Percentiles rank a stretch among this genome's conserved stretches.
Evolutionary conservation across 352 stramenopile genomes (phyloP).

Genomic region (Globisporangium spinosum): DNA sequence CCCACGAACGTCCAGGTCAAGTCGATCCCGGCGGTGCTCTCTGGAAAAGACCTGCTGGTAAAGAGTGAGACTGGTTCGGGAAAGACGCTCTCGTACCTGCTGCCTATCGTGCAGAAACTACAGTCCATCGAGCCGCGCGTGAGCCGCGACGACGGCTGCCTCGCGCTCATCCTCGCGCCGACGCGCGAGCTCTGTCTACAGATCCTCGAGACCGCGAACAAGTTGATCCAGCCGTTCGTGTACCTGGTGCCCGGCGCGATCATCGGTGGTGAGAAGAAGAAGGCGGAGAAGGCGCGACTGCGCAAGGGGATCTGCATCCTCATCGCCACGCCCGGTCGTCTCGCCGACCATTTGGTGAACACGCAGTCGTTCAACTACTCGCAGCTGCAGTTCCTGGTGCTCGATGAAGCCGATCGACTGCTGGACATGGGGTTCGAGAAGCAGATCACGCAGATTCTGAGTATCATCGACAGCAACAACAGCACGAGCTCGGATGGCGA

Average conservation of each 20-base stretch:
- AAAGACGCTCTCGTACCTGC: slow-evolving; percentile 95
- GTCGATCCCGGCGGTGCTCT: slow-evolving; percentile 68
- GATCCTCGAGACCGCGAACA: slow-evolving; percentile 93
- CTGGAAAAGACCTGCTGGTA: slow-evolving; percentile 88
- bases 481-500: slow-evolving; percentile 38
- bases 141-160: slow-evolving; percentile 77
- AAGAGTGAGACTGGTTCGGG: slow-evolving; percentile 96
- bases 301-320: slow-evolving; percentile 95
- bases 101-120: slow-evolving; percentile 93
- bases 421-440: slow-evolving; percentile 99
- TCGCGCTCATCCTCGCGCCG: slow-evolving; percentile 91
- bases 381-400: slow-evolving; percentile 92
- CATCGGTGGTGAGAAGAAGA: slow-evolving; percentile 93
- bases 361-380: slow-evolving; percentile 89
- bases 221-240: slow-evolving; percentile 93
- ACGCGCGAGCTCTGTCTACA: slow-evolving; percentile 95
- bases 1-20: slow-evolving; percentile 83
- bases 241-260: slow-evolving; percentile 84
- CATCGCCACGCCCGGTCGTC: slow-evolving; percentile 95
- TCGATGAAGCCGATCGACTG: slow-evolving; percentile 99
- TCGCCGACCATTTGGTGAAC: slow-evolving; percentile 96
- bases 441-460: slow-evolving; percentile 98
- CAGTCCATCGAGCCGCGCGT: slow-evolving; percentile 68
- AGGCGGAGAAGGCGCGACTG: slow-evolving; percentile 81
- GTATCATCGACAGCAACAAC: slow-evolving; percentile 92